Evolutionary conservation across 1,284 basidiomycete genomes (phyloP).

Genomic region (Pseudozyma tsukubaensis): DNA sequence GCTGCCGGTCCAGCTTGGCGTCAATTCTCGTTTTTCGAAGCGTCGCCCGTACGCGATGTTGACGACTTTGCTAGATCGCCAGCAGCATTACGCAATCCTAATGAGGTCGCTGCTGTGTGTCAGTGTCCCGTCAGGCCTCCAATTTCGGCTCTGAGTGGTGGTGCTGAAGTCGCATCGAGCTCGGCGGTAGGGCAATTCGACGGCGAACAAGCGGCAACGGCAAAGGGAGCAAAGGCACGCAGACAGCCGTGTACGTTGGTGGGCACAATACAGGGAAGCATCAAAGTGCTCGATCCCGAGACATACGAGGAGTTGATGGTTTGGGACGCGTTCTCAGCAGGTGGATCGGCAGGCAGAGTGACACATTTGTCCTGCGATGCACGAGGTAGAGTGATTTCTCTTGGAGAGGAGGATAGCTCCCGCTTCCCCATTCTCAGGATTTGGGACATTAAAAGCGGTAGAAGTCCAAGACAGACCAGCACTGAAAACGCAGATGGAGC

Average conservation of each 20-base stretch:
- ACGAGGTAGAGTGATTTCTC: conserved; percentile 45
- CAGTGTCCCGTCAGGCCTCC: conserved; percentile 51
- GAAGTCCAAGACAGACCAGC: conserved; percentile 9
- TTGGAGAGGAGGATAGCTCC: conserved; percentile 56
- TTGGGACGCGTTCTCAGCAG: conserved; percentile 57
- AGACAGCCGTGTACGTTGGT: conserved; percentile 49
- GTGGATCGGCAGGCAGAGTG: conserved; percentile 37
- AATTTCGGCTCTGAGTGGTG: conserved; percentile 6
- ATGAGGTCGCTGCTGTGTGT: conserved; percentile 54
- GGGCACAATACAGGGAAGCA: conserved; percentile 45
- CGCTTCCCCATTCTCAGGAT: conserved; percentile 60
- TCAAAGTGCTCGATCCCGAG: conserved; percentile 57
- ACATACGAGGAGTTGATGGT: conserved; percentile 43
- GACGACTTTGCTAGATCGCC: conserved; percentile 54
- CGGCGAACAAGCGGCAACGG: not conserved
- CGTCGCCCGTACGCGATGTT: conserved; percentile 46
- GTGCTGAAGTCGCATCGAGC: not conserved
- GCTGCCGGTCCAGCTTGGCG: conserved; percentile 60
- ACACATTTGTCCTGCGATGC: conserved; percentile 57
- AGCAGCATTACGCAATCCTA: conserved; percentile 38
- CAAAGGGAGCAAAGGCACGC: conserved; percentile 1
- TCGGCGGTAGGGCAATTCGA: conserved; percentile 4
- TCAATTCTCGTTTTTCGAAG: conserved; percentile 60
- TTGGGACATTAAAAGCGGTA: conserved; percentile 58
- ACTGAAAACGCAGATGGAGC: conserved; percentile 1